A percentile compares a stretch with the other conserved stretches of the same genome.
Conservation (phyloP, 2,329 filamentous ascomycete species). For the Dryadomyces quercivorus region DNA sequence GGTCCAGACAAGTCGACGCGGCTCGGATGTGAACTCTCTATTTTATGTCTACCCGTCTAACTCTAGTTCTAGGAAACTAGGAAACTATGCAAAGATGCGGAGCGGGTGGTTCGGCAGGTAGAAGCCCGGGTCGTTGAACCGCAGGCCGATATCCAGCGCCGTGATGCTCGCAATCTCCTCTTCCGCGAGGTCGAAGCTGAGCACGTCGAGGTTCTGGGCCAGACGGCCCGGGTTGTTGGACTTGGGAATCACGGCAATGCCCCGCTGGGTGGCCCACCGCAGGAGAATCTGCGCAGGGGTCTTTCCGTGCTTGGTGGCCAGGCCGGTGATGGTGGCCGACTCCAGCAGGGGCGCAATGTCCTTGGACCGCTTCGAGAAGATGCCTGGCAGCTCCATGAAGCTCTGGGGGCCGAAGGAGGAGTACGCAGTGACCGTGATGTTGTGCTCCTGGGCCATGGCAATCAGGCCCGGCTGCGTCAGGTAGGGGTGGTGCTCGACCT, state of each 20-base stretch:
- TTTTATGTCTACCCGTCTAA: background rate
- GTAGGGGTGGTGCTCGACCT: slow-evolving; percentile 88
- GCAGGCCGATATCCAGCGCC: slow-evolving; percentile 36
- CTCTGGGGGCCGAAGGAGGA: slow-evolving; percentile 63
- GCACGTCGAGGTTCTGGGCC: slow-evolving; percentile 43
- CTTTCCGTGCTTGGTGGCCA: slow-evolving; percentile 60
- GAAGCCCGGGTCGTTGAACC: slow-evolving; percentile 44
- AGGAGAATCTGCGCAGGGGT: slow-evolving; percentile 71
- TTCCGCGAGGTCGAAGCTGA: slow-evolving; percentile 38
- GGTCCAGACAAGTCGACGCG: no score
- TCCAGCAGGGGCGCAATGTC: slow-evolving; percentile 52
- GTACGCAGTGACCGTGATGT: slow-evolving; percentile 69
- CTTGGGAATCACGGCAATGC: slow-evolving; percentile 68
- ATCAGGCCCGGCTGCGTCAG: slow-evolving; percentile 63
- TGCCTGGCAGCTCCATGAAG: slow-evolving; percentile 2
- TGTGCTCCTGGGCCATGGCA: slow-evolving; percentile 54
- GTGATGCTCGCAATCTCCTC: slow-evolving; percentile 44
- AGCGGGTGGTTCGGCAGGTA: slow-evolving; percentile 6
- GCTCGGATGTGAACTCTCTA: no score
- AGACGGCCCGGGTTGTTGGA: slow-evolving; percentile 38
- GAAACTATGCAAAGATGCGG: slow-evolving; percentile 7
- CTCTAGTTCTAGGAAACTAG: background rate
- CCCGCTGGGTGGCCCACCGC: slow-evolving; percentile 76
- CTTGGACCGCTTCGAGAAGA: slow-evolving; percentile 28
- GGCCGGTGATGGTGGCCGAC: slow-evolving; percentile 44